phyloP scores from a whole-genome alignment of 2,329 filamentous ascomycete genomes.

The Penicillium olsonii region DNA sequence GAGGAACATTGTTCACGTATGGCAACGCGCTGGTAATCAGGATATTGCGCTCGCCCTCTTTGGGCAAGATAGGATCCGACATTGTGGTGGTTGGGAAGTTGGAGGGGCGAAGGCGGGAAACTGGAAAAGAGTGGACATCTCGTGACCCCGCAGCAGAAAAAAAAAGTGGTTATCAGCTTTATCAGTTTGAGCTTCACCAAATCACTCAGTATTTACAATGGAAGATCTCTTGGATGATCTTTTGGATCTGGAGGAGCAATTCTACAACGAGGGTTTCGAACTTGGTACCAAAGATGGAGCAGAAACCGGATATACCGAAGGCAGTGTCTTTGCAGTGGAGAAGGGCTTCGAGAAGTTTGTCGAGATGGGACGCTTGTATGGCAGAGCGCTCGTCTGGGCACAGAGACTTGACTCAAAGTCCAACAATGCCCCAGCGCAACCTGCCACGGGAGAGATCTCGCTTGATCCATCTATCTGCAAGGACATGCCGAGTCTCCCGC shows the following conservation, averaged over 20 bases:
- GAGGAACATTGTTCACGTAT: constrained; percentile 78
- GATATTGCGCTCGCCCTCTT: constrained; percentile 78
- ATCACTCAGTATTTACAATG: constrained; percentile 26
- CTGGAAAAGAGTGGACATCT: constrained; percentile 44
- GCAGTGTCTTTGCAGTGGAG: constrained; percentile 84
- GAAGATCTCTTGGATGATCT: constrained; percentile 59
- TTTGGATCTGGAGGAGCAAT: constrained; percentile 64
- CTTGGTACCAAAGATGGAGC: constrained; percentile 75
- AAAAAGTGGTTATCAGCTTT: constrained; percentile 11
- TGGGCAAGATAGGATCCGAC: constrained; percentile 57
- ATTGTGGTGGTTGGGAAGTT: constrained; percentile 23
- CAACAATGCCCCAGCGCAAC: constrained; percentile 9
- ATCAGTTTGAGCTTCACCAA: constrained; percentile 1
- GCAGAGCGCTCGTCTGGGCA: constrained; percentile 80
- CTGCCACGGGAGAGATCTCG: constrained; percentile 13
- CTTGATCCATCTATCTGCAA: constrained; percentile 32
- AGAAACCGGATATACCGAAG: constrained; percentile 79
- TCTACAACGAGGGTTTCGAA: constrained; percentile 80
- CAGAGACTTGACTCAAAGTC: constrained; percentile 58
- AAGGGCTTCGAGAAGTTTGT: constrained; percentile 93
- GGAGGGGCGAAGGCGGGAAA: constrained; percentile 69
- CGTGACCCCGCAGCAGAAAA: constrained; percentile 27
- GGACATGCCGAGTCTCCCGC: constrained; percentile 49
- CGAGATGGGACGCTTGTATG: constrained; percentile 75
- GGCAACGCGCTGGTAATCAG: constrained; percentile 90